phyloP scores from a whole-genome alignment of 495 filamentous ascomycete genomes.

The Podospora australis region DNA sequence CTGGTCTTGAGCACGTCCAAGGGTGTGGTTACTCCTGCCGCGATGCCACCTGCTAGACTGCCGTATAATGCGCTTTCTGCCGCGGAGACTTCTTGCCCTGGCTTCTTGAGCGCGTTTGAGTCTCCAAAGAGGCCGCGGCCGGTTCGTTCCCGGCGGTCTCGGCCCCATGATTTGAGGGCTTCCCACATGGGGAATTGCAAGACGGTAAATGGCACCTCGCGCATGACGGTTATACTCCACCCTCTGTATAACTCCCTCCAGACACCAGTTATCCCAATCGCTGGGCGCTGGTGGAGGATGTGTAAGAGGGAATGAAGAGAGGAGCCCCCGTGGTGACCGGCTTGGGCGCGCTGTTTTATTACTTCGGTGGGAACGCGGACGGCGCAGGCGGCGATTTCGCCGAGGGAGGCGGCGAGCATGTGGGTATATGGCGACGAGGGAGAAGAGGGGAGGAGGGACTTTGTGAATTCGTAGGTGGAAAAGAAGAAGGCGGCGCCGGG shows the following conservation, averaged over 20 bases:
- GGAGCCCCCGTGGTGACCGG: conserved; percentile 57
- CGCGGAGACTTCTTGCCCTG: conserved; percentile 56
- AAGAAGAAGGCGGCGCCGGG: conserved; percentile 98
- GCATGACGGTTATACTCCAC: conserved; percentile 82
- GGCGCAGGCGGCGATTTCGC: conserved; percentile 88
- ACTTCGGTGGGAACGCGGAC: conserved; percentile 94
- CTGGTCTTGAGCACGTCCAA: conserved; percentile 95
- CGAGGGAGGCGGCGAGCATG: conserved; percentile 80
- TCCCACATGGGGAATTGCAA: conserved; percentile 98
- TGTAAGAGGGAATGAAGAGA: conserved; percentile 57
- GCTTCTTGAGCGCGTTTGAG: not conserved
- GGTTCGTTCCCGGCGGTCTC: conserved; percentile 29
- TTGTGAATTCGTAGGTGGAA: conserved; percentile 86
- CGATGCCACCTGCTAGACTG: conserved; percentile 73
- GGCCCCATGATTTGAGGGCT: conserved; percentile 61
- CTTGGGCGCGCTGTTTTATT: conserved; percentile 93
- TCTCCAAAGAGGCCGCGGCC: conserved; percentile 45
- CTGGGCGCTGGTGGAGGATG: conserved; percentile 53
- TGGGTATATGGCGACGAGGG: conserved; percentile 43
- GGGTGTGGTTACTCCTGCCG: conserved; percentile 85
- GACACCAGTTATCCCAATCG: conserved; percentile 49
- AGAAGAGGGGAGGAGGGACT: conserved; percentile 42
- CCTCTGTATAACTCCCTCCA: conserved; percentile 84
- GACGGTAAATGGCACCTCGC: conserved; percentile 95
- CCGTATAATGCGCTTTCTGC: conserved; percentile 83